Evolutionary conservation across 2,329 filamentous ascomycete species (phyloP).

Genomic region (Paraphaeosphaeria sporulosa): DNA sequence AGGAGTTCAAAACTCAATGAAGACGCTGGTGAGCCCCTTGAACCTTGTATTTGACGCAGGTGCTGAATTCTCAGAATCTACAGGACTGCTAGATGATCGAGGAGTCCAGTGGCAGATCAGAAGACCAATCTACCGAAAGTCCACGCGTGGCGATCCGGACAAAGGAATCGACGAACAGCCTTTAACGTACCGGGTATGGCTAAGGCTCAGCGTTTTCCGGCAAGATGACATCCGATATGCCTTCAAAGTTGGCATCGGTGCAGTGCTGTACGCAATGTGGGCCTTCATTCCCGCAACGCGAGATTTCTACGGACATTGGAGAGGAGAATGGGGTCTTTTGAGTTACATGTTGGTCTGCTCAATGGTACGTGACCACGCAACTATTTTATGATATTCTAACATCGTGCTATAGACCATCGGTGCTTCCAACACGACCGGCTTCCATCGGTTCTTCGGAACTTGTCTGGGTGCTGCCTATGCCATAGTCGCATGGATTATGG

Average conservation of each 20-base stretch:
- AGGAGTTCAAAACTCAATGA: slow-evolving; percentile 17
- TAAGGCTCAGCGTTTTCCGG: slow-evolving; percentile 63
- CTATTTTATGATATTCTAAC: background rate
- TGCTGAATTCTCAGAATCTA: slow-evolving; percentile 31
- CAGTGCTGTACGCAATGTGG: slow-evolving; percentile 86
- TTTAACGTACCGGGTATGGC: slow-evolving; percentile 61
- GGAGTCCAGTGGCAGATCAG: slow-evolving; percentile 46
- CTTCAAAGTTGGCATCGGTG: slow-evolving; percentile 91
- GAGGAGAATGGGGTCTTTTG: slow-evolving; percentile 94
- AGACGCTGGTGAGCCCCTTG: slow-evolving; percentile 29
- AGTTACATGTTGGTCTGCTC: slow-evolving; percentile 98
- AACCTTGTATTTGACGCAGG: background rate
- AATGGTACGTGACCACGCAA: slow-evolving; percentile 62
- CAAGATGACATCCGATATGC: slow-evolving; percentile 79
- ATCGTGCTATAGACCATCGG: slow-evolving; percentile 74
- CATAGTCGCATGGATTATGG: slow-evolving; percentile 78
- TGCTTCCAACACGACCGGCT: slow-evolving; percentile 90
- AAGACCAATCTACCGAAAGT: slow-evolving; percentile 42
- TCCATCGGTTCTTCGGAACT: slow-evolving; percentile 86
- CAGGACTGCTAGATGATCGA: slow-evolving; percentile 34
- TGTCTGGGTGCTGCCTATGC: slow-evolving; percentile 80
- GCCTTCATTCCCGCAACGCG: slow-evolving; percentile 82
- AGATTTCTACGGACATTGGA: slow-evolving; percentile 83
- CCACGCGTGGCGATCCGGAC: slow-evolving; percentile 36
- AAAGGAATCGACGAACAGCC: slow-evolving; percentile 40